Evolutionary conservation across 768 basidiomycete genomes (phyloP), one percentile per base, ranked within the genome.

Genomic region (Boletus bicolor): DNA sequence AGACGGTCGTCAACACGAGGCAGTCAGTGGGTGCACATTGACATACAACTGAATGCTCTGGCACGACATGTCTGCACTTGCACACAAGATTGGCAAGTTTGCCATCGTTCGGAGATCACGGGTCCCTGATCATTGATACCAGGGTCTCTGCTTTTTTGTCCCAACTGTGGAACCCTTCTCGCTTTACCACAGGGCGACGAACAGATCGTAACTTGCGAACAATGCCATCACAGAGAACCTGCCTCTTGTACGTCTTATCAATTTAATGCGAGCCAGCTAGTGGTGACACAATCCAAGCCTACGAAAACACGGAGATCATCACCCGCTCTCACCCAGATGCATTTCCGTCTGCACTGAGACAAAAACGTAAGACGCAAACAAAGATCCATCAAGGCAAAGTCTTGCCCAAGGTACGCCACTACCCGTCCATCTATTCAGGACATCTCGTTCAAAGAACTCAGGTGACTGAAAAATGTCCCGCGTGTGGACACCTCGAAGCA

Each of bases 131-230:
- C 30, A 15, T 55, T 44, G 44, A 26, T 37, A 51, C 12, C 64
- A 89, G 97, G 96, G 50, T 95, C 94, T 1, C 78, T 98, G 26
- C 77, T 98, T 39, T 98, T 99, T 75, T 99, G 97, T 74, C 92
- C 93, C 2, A 79, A 84, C 56, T 99, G 97, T 62, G 93, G 93
- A 14, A 96, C 92, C 1, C 77, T 99, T 37, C 85, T 98, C 14
- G 83, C 86, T 59, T 73, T 93, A 21, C 97, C 97, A 0, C 76
- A 76, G 63, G 87, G 86, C 44, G 84, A 86, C 43, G 86, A 92
- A 62, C 77, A 79, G 45, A 75, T 75, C n/a, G 87, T 98, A 32
- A 75, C 71, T 5, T 99, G 97, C 74, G 91, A 92, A 68, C 92
- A 94, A 67, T 99, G 96, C 70, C 83, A 80, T 2, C 85, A 90